Evolutionary conservation across 768 basidiomycete genomes (phyloP), one percentile per base, ranked within the genome.

Genomic region (Russula sp.): DNA sequence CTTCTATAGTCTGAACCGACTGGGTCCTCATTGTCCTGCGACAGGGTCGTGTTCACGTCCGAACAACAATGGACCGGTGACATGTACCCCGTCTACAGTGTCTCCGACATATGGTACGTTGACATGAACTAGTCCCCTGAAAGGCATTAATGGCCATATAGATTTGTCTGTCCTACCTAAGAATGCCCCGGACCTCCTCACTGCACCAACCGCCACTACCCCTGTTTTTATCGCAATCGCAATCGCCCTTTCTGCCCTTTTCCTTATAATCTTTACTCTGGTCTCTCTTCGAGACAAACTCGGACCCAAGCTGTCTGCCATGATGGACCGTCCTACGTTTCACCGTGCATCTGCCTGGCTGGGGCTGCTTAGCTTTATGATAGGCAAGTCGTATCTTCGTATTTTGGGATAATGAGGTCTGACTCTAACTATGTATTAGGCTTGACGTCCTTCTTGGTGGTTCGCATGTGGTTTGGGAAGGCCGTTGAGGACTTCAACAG

Each of bases 381-480:
- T 88, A 51, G 89, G 89, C 85, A 64, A 36, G 78, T 71, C 36
- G 49, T 5, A 26, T 48, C 16, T n/a, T 42, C 13, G 9, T 7
- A 16, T 58, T 44, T n/a, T 52, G 24, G 11, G 3, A 13, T 22
- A 11, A n/a, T 42, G 22, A 11, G 30, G 10, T 32, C 20, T 24
- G 2, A 18, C 13, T 40, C 46, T 16, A 26, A 64, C 48, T 38
- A 22, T 54, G 44, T 16, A 50, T 18, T 59, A 90, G 89, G 89
- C 16, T 73, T 89, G 63, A 84, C 84, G 3, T 78, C 87, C 10
- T 88, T 89, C 76, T 78, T 90, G 22, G 79, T 92, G 63, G 75
- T 88, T 59, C 84, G 88, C 65, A 88, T 92, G 83, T 90, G 86
- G 83, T 90, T 90, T 66, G 88, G 86, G 22, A 90, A 91, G 73